Conservation (phyloP, 805 yeast species). For the Yamadazyma laniorum region DNA sequence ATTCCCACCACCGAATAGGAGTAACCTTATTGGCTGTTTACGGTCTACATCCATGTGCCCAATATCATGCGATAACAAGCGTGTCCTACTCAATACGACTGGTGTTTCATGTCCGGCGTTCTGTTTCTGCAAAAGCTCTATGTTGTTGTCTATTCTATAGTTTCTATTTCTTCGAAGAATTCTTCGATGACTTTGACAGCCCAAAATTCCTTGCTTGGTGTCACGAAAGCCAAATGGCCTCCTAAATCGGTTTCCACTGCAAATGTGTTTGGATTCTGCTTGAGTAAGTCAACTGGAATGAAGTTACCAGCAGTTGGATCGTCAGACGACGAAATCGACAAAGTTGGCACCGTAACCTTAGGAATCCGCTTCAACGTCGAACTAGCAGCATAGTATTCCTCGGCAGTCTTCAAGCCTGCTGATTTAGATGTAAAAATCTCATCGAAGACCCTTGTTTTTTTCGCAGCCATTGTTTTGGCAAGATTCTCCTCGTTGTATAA, state of each 20-base stretch:
- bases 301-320: slow-evolving; percentile 68
- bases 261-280: slow-evolving; percentile 56
- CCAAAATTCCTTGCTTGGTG: slow-evolving; percentile 64
- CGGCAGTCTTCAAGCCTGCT: slow-evolving; percentile 62
- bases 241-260: slow-evolving; percentile 65
- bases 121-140: too few relatives aligned
- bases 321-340: slow-evolving; percentile 64
- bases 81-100: too few relatives aligned
- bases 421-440: slow-evolving; percentile 59
- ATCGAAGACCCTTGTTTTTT: slow-evolving; percentile 58
- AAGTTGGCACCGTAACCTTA: slow-evolving; percentile 58
- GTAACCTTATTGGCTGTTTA: too few relatives aligned
- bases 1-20: too few relatives aligned
- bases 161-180: slow-evolving; percentile 22
- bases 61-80: too few relatives aligned
- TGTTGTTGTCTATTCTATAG: background rate
- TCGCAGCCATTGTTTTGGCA: slow-evolving; percentile 17
- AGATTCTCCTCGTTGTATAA: slow-evolving; percentile 25
- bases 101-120: too few relatives aligned
- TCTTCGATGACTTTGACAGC: slow-evolving; percentile 37
- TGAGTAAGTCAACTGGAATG: slow-evolving; percentile 52
- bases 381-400: slow-evolving; percentile 63
- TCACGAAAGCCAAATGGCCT: slow-evolving; percentile 83
- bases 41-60: too few relatives aligned
- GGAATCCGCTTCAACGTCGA: slow-evolving; percentile 54